Percentiles rank a stretch among this genome's conserved stretches.
phyloP scores from a whole-genome alignment of 2,329 filamentous ascomycete genomes.

The Cercospora sp. region DNA sequence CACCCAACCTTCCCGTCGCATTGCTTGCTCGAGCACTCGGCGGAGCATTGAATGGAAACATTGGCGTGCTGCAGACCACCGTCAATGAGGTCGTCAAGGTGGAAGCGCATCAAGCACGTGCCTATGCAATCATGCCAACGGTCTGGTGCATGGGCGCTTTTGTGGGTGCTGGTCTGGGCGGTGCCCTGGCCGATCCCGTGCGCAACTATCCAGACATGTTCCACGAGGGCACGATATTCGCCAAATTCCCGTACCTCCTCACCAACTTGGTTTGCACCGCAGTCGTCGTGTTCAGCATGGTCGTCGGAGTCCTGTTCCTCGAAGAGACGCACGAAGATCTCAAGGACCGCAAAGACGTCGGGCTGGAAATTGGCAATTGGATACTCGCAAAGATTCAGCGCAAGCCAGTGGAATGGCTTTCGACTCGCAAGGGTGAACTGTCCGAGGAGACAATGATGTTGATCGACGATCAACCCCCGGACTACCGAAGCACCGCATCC shows the following conservation, averaged over 20 bases:
- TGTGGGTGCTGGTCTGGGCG: constrained; percentile 86
- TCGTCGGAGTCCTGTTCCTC: constrained; percentile 79
- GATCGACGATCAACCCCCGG: constrained; percentile 65
- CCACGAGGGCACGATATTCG: constrained; percentile 72
- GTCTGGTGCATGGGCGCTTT: constrained; percentile 98
- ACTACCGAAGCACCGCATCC: constrained; percentile 62
- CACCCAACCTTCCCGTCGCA: constrained; percentile 76
- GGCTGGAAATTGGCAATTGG: constrained; percentile 73
- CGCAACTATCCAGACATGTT: constrained; percentile 77
- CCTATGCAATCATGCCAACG: constrained; percentile 96
- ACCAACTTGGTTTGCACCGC: constrained; percentile 86
- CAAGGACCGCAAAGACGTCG: constrained; percentile 73
- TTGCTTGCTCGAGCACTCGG: constrained; percentile 85
- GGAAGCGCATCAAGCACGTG: constrained; percentile 90
- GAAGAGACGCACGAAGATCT: constrained; percentile 90
- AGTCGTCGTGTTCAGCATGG: constrained; percentile 73
- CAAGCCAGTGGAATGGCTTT: constrained; percentile 31
- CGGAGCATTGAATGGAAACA: constrained; percentile 92
- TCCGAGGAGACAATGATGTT: constrained; percentile 63
- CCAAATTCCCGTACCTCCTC: constrained; percentile 82
- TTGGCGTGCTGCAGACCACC: constrained; percentile 91
- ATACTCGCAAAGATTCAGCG: constrained; percentile 47
- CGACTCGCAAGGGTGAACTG: constrained; percentile 47
- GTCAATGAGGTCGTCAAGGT: constrained; percentile 90
- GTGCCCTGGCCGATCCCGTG: constrained; percentile 83